These are phyloP conservation scores for Daldinia concentrica DNA, from an alignment of 495 filamentous ascomycete genomes.

Conservation along the genomic window DNA sequence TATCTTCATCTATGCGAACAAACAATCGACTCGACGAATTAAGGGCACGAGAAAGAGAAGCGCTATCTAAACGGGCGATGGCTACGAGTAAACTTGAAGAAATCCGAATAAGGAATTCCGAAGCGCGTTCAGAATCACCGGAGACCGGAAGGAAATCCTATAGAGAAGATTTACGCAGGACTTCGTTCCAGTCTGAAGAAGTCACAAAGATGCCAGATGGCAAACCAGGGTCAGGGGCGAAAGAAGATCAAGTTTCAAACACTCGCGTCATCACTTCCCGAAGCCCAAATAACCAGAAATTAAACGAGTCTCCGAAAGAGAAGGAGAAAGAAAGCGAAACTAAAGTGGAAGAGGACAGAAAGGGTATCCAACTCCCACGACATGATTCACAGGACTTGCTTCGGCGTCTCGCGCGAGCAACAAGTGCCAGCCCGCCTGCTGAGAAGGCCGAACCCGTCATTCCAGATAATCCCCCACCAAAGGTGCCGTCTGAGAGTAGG, in stretches of 20 bases:
- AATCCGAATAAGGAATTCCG: constrained; percentile 63
- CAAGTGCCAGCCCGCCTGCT: constrained; percentile 63
- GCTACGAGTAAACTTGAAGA: constrained; percentile 67
- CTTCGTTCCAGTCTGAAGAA: constrained; percentile 18
- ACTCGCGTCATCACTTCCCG: constrained; percentile 65
- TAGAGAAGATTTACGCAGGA: constrained; percentile 20
- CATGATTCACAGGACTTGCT: constrained; percentile 74
- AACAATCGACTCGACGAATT: constrained; percentile 63
- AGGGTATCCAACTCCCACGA: constrained; percentile 24
- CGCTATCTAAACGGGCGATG: constrained; percentile 64
- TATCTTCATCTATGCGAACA: constrained; percentile 33
- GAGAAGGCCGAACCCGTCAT: constrained; percentile 28
- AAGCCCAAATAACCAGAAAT: constrained; percentile 15
- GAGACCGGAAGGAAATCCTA: constrained; percentile 26
- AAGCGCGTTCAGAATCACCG: constrained; percentile 47
- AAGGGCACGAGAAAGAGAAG: constrained; percentile 67
- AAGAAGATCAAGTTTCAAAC: constrained; percentile 45
- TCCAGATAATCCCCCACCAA: constrained; percentile 12
- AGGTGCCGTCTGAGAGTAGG: constrained; percentile 9
- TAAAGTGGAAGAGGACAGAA: constrained; percentile 9
- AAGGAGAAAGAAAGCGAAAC: neutral
- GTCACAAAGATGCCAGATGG: constrained; percentile 40
- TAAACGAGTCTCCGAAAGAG: neutral
- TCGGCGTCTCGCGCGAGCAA: constrained; percentile 68
- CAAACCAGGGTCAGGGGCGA: constrained; percentile 49